phyloP scores from a whole-genome alignment of 177 flowering plant genomes.

The Vitis hybrid region DNA sequence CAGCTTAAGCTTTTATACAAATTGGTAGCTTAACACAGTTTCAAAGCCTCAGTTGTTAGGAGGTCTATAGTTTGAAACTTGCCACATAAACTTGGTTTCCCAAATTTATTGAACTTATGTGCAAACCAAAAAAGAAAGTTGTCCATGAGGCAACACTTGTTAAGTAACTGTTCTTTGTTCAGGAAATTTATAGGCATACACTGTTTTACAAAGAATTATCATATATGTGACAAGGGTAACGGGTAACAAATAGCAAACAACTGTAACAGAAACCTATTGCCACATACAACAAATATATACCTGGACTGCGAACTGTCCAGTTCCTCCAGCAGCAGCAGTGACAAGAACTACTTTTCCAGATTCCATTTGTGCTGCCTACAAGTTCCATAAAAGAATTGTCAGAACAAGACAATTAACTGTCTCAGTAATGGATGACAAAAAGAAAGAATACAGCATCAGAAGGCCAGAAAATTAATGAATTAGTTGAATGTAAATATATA shows the following conservation, averaged over 20 bases:
- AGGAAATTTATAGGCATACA: background rate
- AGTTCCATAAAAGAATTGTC: constrained; percentile 15
- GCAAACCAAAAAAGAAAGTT: too few relatives aligned
- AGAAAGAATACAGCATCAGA: background rate
- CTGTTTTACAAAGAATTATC: background rate
- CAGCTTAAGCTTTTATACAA: too few relatives aligned
- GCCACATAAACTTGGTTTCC: too few relatives aligned
- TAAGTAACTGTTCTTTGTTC: background rate
- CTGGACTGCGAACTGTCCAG: constrained; percentile 99
- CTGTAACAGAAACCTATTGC: background rate
- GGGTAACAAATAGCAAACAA: background rate
- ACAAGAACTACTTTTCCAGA: constrained; percentile 88
- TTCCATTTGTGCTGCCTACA: constrained; percentile 84
- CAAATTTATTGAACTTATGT: too few relatives aligned
- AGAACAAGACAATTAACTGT: constrained; percentile 2
- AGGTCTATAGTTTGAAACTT: too few relatives aligned
- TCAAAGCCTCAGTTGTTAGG: too few relatives aligned
- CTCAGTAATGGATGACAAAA: background rate
- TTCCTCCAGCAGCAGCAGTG: constrained; percentile 99
- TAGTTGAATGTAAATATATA: background rate
- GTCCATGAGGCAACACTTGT: background rate
- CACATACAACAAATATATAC: constrained; percentile 27
- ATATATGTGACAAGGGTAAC: background rate
- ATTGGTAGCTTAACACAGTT: too few relatives aligned
- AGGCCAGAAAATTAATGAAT: background rate